Evolutionary conservation across 108 stramenopile genomes (phyloP), one percentile per base, ranked within the genome.

Genomic region (Skeletonema grethae): DNA sequence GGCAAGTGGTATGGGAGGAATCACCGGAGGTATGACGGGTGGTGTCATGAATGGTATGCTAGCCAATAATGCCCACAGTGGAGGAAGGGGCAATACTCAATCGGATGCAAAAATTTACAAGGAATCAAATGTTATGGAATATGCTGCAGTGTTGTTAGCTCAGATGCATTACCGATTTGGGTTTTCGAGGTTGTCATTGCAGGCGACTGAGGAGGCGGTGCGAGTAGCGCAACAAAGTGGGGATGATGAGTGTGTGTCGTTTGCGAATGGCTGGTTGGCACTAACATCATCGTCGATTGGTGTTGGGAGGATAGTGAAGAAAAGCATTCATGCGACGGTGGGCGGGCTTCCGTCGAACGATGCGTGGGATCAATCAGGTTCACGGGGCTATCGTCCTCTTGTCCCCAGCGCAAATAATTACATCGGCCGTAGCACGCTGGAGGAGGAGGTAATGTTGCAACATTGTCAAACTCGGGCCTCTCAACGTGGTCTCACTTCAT

Each of bases 151-250:
- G 55, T 46, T 96, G 2, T 65, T 96, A 22, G 93, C 95, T 3
- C 82, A 85, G 35, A 75, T 89, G 35, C 85, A 95, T 63, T 69
- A 84, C 63, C 76, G 79, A 58, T 90, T 94, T 72, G 95, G 94
- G 5, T 90, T 95, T 67, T 50, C 66, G 10, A 68, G 70, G n/a
- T 55, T 97, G 70, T 81, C 93, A 8, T 61, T 82, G 38, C 67
- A 87, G 71, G 97, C 97, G 10, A 87, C 93, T 22, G 91, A 95
- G 56, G 97, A 98, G 76, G 93, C 96, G 8, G 87, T 98, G 8
- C 72, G 94, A n/a, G 95, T 98, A 16, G 97, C 95, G 28, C 97
- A 98, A 67, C 95, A 96, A 74, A 84, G 87, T 56, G 87, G 88
- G 38, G 95, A 97, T 81, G 86, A 85, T 7, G 87, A 87, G 25